Conservation (phyloP, 2,329 filamentous ascomycete species). For the Xylariaceae sp. region DNA sequence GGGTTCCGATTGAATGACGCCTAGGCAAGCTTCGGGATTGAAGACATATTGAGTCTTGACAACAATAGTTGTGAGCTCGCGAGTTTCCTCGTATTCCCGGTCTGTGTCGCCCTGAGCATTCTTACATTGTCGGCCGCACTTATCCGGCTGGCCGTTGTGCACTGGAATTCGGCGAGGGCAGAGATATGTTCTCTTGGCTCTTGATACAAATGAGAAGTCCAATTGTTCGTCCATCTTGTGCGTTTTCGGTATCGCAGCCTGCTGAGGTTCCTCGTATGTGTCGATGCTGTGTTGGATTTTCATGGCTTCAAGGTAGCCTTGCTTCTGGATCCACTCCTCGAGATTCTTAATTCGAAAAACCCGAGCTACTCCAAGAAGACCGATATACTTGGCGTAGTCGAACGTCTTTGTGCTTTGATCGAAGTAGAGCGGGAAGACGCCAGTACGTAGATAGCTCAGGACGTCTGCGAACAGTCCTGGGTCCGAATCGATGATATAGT, state of each 20-base stretch:
- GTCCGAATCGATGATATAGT: conserved; percentile 35
- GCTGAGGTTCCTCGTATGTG: background rate
- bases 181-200: conserved; percentile 41
- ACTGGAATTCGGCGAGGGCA: conserved; percentile 25
- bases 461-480: conserved; percentile 35
- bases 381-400: conserved; percentile 34
- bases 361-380: conserved; percentile 32
- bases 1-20: background rate
- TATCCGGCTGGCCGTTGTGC: conserved; percentile 20
- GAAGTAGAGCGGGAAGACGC: conserved; percentile 35
- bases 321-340: conserved; percentile 29
- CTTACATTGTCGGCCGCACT: conserved; percentile 16
- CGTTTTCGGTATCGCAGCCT: too few relatives aligned
- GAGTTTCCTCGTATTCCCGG: conserved; percentile 4
- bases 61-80: background rate
- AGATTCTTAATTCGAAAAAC: conserved; percentile 34
- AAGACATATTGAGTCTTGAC: conserved; percentile 4
- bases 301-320: conserved; percentile 25
- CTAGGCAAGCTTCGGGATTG: conserved; percentile 6
- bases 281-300: conserved; percentile 3
- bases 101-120: background rate
- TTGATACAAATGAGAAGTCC: conserved; percentile 11
- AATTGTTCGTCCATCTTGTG: background rate
- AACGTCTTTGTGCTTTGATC: conserved; percentile 24
- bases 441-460: conserved; percentile 33